A percentile compares a stretch with the other conserved stretches of the same genome.
phyloP scores from a whole-genome alignment of 768 basidiomycete genomes.

The Lactifluus piperatus region DNA sequence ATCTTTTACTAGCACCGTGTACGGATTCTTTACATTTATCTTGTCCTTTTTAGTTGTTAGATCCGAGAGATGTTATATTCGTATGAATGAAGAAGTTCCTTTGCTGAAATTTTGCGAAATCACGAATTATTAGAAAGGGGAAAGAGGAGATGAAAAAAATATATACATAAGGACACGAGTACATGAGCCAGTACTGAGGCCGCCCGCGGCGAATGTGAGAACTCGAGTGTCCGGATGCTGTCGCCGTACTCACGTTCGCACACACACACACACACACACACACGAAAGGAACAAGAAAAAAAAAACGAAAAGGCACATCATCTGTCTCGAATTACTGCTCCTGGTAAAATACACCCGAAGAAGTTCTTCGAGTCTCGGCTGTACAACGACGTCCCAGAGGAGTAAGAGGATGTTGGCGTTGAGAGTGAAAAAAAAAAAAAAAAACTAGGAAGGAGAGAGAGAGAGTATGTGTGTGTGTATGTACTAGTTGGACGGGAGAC shows the following conservation, averaged over 20 bases:
- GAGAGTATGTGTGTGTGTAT: no score
- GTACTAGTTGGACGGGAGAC: no score
- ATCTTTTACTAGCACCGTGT: background rate
- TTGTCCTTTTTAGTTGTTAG: background rate
- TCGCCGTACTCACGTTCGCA: background rate
- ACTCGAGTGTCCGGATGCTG: background rate
- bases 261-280: background rate
- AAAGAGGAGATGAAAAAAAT: background rate
- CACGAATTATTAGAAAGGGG: background rate
- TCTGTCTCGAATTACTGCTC: background rate
- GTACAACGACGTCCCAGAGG: background rate
- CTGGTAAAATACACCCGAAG: conserved; percentile 4
- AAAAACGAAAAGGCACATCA: background rate
- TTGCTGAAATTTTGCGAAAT: conserved; percentile 2
- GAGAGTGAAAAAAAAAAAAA: no score
- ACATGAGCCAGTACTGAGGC: conserved; percentile 1
- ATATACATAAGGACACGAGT: background rate
- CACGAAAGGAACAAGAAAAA: background rate
- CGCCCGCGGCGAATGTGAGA: conserved; percentile 10
- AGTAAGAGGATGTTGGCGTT: conserved; percentile 7
- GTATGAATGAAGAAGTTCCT: conserved; percentile 5
- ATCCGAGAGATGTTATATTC: conserved; percentile 11
- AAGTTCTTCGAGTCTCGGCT: conserved; percentile 2
- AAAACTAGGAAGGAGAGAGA: background rate
- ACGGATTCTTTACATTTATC: background rate